Conservation (phyloP, 768 basidiomycete species). For the Tulasnella sp. region DNA sequence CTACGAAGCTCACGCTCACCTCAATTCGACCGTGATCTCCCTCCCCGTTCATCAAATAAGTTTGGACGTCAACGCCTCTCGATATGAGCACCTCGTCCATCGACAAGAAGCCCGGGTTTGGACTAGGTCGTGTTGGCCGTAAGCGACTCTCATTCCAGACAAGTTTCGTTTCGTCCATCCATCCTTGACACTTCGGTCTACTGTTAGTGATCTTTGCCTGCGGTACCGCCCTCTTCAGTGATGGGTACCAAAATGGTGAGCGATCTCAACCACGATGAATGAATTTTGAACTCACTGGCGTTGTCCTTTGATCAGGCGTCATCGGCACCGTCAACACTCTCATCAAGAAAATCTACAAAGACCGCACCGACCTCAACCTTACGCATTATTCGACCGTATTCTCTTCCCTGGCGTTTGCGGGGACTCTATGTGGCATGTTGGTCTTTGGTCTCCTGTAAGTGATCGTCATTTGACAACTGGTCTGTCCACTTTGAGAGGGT, state of each 20-base stretch:
- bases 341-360: conserved; percentile 54
- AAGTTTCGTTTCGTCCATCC: too few species aligned
- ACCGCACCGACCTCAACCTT: conserved; percentile 33
- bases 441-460: conserved; percentile 36
- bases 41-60: too few species aligned
- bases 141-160: too few species aligned
- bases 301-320: conserved; percentile 23
- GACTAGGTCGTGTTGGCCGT: too few species aligned
- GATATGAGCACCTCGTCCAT: too few species aligned
- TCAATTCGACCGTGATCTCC: too few species aligned
- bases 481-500: too few species aligned
- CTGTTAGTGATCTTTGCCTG: conserved; percentile 29
- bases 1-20: too few species aligned
- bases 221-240: conserved; percentile 80
- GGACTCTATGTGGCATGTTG: conserved; percentile 80
- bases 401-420: conserved; percentile 66
- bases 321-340: conserved; percentile 44
- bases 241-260: conserved; percentile 39
- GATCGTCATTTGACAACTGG: conserved; percentile 48
- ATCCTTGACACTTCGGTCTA: too few species aligned
- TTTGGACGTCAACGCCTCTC: too few species aligned
- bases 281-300: neutral
- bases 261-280: neutral
- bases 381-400: conserved; percentile 51
- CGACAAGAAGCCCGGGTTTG: too few species aligned